Evolutionary conservation across 164 flowering plant species (phyloP).

Genomic region (Echeveria elegans): DNA sequence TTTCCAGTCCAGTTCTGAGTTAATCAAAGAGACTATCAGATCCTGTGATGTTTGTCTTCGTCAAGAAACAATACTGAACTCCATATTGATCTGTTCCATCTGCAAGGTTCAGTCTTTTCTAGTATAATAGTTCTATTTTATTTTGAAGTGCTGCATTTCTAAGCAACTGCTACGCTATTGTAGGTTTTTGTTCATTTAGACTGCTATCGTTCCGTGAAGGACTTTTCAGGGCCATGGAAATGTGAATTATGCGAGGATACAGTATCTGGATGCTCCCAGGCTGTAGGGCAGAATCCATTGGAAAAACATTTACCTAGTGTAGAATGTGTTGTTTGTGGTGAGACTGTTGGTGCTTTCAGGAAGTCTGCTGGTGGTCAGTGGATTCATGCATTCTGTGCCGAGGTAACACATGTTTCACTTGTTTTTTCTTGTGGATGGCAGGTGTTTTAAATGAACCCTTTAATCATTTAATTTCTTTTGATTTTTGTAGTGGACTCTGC

Average conservation of each 20-base stretch:
- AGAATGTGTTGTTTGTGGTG: constrained; percentile 84
- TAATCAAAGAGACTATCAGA: constrained; percentile 45
- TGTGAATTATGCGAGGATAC: constrained; percentile 82
- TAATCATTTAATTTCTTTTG: constrained; percentile 1
- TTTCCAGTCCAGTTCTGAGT: constrained; percentile 27
- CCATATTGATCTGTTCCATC: constrained; percentile 63
- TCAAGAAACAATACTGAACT: constrained; percentile 58
- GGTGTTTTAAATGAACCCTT: neutral
- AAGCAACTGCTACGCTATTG: neutral
- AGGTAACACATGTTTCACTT: constrained; percentile 33
- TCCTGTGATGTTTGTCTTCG: constrained; percentile 85
- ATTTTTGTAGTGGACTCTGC: constrained; percentile 71
- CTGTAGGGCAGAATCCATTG: constrained; percentile 28
- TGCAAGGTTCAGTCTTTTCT: constrained; percentile 68
- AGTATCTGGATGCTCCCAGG: constrained; percentile 38
- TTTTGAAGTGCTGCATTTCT: neutral
- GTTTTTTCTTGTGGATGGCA: neutral
- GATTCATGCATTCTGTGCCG: constrained; percentile 98
- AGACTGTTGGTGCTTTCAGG: constrained; percentile 82
- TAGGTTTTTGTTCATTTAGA: constrained; percentile 92
- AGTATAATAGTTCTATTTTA: neutral
- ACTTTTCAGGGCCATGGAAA: constrained; percentile 76
- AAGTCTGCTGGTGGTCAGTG: constrained; percentile 74
- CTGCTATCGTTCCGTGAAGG: constrained; percentile 70
- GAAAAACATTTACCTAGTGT: constrained; percentile 43